Evolutionary conservation across 495 filamentous ascomycete genomes (phyloP).

Genomic region (Talaromyces wortmannii): DNA sequence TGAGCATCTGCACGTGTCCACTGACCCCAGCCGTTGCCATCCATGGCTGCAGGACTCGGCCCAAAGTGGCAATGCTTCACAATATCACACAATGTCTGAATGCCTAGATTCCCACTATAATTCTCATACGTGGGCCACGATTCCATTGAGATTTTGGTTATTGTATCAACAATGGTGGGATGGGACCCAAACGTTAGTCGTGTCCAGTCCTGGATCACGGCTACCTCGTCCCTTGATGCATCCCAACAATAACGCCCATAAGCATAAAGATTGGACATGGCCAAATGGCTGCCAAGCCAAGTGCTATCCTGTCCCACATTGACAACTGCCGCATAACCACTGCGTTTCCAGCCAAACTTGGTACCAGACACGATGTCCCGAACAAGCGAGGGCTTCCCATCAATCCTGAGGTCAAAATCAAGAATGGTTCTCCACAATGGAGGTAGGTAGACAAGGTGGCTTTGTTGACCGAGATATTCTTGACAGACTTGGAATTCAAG

Average conservation of each 20-base stretch:
- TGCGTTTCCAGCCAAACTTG: constrained; percentile 48
- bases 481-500: constrained; percentile 63
- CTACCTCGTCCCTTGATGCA: constrained; percentile 34
- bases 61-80: constrained; percentile 55
- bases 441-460: constrained; percentile 58
- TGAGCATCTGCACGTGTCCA: constrained; percentile 59
- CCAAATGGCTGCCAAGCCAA: constrained; percentile 61
- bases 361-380: constrained; percentile 53
- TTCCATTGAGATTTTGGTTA: constrained; percentile 58
- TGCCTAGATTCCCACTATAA: constrained; percentile 64
- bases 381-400: constrained; percentile 43
- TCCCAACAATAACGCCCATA: constrained; percentile 63
- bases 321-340: constrained; percentile 60
- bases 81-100: constrained; percentile 65
- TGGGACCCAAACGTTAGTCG: constrained; percentile 56
- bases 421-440: constrained; percentile 63
- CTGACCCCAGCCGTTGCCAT: constrained; percentile 64
- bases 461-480: constrained; percentile 68
- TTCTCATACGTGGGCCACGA: constrained; percentile 68
- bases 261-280: constrained; percentile 69
- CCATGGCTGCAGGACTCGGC: constrained; percentile 58
- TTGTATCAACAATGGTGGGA: constrained; percentile 43
- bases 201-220: constrained; percentile 57
- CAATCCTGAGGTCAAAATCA: constrained; percentile 58
- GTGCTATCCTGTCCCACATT: constrained; percentile 62